Evolutionary conservation across 2,329 filamentous ascomycete genomes (phyloP), one percentile per base, ranked within the genome.

Genomic region (Monilinia laxa): DNA sequence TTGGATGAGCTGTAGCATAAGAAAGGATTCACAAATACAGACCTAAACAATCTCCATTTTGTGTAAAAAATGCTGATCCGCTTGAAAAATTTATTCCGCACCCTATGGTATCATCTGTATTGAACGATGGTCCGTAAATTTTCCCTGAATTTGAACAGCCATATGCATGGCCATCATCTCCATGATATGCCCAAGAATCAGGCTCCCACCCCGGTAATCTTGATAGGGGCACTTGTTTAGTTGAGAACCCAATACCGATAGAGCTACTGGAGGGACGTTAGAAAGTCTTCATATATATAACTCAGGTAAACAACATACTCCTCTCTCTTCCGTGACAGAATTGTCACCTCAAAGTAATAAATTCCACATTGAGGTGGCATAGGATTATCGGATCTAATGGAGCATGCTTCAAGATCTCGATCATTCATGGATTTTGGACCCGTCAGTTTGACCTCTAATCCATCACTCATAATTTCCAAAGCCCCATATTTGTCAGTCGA

Each of bases 341-440:
- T 84, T 11, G 85, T 78, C 31, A 90, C 83, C 76, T 99, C 95
- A 75, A 88, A 99, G 77, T 99, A 99, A 78, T 97, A 99, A 68
- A 99, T 89, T 2, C 95, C 95, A 71, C 91, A 95, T 75, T 96
- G 90, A 47, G 87, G 84, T 4, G 95, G 93, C 87, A 98, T 97
- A 59, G 88, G 86, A 76, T 93, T 83, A 77, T 99, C 90, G 38
- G 93, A 87, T 66, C 95, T 87, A 67, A 97, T 87, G 16, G 91
- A 87, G 47, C 88, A 92, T 23, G 92, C 91, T 76, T 98, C 95
- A 74, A 90, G 82, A 10, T 88, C 86, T 62, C 82, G 81, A 60
- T 86, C 83, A 54, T 72, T 69, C 45, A 80, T 75, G 31, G 77
- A 79, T 73, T 83, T 84, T 0, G 78, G 73, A 0, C 82, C 81